Evolutionary conservation across 139 green algal species (phyloP).

Genomic region (Mesotaenium endlicherianum): DNA sequence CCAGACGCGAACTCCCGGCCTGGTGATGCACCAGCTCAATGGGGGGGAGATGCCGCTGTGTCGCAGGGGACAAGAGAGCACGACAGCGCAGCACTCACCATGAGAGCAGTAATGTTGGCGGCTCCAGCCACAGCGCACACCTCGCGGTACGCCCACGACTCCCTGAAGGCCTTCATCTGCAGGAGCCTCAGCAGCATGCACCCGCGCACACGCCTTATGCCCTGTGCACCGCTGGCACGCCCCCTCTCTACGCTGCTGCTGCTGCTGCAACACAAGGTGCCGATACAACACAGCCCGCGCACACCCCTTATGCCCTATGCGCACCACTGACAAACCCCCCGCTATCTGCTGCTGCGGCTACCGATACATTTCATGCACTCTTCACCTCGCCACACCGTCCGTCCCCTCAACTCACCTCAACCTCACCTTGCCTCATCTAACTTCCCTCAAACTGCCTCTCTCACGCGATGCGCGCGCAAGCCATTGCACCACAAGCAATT

Average conservation of each 20-base stretch:
- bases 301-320: not conserved
- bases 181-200: not conserved
- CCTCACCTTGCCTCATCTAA: too few species aligned
- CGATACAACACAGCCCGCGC: not conserved
- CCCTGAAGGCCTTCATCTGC: not conserved
- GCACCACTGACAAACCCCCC: not conserved
- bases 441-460: too few species aligned
- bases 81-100: slow-evolving; percentile 8
- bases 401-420: too few species aligned
- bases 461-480: too few species aligned
- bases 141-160: slow-evolving; percentile 26
- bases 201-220: not conserved
- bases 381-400: too few species aligned
- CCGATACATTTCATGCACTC: too few species aligned
- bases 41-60: not conserved
- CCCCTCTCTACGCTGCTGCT: too few species aligned
- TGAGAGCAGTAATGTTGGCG: slow-evolving; percentile 32
- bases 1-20: not conserved
- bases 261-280: not conserved
- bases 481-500: too few species aligned
- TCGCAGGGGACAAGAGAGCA: not conserved
- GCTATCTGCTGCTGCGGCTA: not conserved
- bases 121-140: slow-evolving; percentile 14
- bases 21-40: not conserved
- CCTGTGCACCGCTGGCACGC: not conserved